These are phyloP conservation scores for Carallia brachiata DNA, from an alignment of 345 rosid genomes.

Conservation along the genomic window DNA sequence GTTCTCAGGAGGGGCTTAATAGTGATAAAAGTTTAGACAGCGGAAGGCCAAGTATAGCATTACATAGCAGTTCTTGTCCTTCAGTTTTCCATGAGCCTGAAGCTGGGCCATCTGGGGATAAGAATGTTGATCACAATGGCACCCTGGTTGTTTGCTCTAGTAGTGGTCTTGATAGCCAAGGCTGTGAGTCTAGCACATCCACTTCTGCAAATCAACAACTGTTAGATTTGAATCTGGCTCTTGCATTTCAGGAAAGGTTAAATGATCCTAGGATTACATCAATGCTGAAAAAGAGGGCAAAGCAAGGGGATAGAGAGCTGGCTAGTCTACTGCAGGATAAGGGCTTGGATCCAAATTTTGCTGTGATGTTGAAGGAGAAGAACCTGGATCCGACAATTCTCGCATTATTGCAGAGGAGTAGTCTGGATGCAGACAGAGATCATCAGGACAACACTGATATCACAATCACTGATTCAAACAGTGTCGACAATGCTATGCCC, in stretches of 20 bases:
- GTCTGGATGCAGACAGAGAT: conserved; percentile 99
- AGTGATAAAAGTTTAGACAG: conserved; percentile 97
- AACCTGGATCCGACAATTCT: conserved; percentile 92
- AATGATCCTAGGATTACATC: conserved; percentile 89
- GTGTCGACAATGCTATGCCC: conserved; percentile 77
- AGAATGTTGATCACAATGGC: conserved; percentile 58
- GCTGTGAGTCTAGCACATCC: conserved; percentile 89
- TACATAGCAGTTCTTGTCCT: conserved; percentile 87
- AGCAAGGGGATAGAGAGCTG: conserved; percentile 81
- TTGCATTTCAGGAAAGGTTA: conserved; percentile 83
- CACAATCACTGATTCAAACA: conserved; percentile 61
- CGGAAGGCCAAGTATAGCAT: conserved; percentile 88
- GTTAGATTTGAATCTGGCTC: conserved; percentile 80
- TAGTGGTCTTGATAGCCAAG: conserved; percentile 90
- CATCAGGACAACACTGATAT: conserved; percentile 78
- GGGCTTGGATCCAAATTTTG: conserved; percentile 99
- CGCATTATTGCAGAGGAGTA: conserved; percentile 96
- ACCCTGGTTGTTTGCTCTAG: conserved; percentile 64
- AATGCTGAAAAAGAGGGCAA: conserved; percentile 73
- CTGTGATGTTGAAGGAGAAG: conserved; percentile 97
- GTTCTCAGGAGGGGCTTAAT: conserved; percentile 76
- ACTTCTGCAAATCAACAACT: conserved; percentile 79
- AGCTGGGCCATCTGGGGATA: conserved; percentile 64
- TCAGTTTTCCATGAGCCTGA: conserved; percentile 87
- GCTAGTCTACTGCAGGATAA: conserved; percentile 86